Evolutionary conservation across 441 rosid genomes (phyloP), one percentile per base, ranked within the genome.

Genomic region (Hura crepitans): DNA sequence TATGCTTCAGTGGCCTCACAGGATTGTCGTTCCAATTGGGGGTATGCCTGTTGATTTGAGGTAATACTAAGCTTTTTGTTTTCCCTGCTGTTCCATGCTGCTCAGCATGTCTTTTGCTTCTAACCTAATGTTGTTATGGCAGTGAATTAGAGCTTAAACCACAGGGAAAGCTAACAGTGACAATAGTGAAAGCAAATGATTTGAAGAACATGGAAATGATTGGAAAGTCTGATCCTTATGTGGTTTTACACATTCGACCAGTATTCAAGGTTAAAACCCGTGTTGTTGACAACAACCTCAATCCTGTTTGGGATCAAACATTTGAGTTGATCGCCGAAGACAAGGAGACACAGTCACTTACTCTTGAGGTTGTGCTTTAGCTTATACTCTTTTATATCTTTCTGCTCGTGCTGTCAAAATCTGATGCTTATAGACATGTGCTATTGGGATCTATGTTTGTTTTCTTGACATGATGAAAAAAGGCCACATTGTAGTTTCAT

Each of bases 1-100:
- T 78, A 95, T 79, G 95, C 98, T 95, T 77, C 96, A 90, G 79
- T 95, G 98, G 99, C 99, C 99, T 39, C 97, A 89, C 81, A 89
- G 98, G 82, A 88, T 95, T 70, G 97, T 92, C 66, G 93, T 95
- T 72, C 99, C 99, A 28, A 79, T 95, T 64, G 99, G 97, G 75
- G 99, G 97, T 74, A 77, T 86, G 69, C 89, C 93, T 74, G 93
- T 90, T 65, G 99, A 95, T 81, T 79, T 81, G 45, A 92, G 97
- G 99, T 94, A 75, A 69, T 33, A 31, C 51, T 66, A 39, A 42
- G 22, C 67, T 15, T 27, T 43, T 62, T 22, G 20, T 71, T 69
- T 47, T 60, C 56, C 13, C 3, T 43, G 56, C 62, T 45, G 35
- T 59, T 58, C 54, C 1, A 28, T 5, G 14, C 15, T 23, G 59